Percentiles rank a stretch among this genome's conserved stretches.
Evolutionary conservation across 768 basidiomycete species (phyloP).

Genomic region (Termitomyces sp.): DNA sequence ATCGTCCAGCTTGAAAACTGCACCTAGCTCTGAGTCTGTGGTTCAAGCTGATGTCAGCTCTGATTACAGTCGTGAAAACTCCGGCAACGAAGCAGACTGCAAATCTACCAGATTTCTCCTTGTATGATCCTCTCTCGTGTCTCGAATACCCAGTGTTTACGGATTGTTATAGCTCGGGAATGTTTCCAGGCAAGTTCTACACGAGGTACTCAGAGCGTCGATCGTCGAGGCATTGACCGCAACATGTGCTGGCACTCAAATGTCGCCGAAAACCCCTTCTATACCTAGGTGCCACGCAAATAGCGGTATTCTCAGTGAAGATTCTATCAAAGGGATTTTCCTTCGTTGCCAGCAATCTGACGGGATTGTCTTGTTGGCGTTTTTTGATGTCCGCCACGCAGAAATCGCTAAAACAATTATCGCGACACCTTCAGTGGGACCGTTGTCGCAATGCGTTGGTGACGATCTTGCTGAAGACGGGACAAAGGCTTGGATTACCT

Average conservation of each 20-base stretch:
- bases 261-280: background rate
- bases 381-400: conserved; percentile 56
- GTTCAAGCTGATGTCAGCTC: conserved; percentile 12
- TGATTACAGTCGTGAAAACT: conserved; percentile 17
- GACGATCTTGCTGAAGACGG: conserved; percentile 20
- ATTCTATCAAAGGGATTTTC: conserved; percentile 51
- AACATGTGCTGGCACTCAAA: conserved; percentile 1
- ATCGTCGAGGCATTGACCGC: conserved; percentile 20
- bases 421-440: conserved; percentile 21
- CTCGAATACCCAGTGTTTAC: background rate
- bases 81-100: conserved; percentile 22
- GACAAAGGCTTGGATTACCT: conserved; percentile 26
- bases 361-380: conserved; percentile 53
- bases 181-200: conserved; percentile 23
- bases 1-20: conserved; percentile 45
- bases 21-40: conserved; percentile 26
- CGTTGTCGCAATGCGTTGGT: conserved; percentile 24
- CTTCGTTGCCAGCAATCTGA: conserved; percentile 43
- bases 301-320: conserved; percentile 7
- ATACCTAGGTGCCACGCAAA: background rate
- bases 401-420: conserved; percentile 39
- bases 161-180: conserved; percentile 26
- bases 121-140: conserved; percentile 17
- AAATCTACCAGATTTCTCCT: conserved; percentile 30
- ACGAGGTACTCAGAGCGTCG: conserved; percentile 21